A percentile compares a stretch with the other conserved stretches of the same genome.
These are phyloP conservation scores for Malassezia nana DNA, from an alignment of 1,284 basidiomycete species.

Conservation along the genomic window DNA sequence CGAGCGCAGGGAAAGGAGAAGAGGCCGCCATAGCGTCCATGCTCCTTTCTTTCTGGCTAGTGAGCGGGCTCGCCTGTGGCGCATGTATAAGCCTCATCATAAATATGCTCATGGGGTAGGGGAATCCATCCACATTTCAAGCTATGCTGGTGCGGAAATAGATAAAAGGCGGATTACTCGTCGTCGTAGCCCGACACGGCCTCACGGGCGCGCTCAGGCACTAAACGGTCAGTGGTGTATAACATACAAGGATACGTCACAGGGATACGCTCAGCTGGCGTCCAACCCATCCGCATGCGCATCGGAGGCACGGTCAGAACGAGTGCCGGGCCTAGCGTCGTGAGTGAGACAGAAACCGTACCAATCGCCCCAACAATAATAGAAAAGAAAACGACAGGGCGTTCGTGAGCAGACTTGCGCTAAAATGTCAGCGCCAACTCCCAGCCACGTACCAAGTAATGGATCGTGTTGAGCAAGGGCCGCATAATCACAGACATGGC, in stretches of 20 bases:
- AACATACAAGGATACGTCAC: conserved; percentile 74
- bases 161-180: conserved; percentile 18
- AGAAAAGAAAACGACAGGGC: conserved; percentile 82
- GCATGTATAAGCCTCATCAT: conserved; percentile 14
- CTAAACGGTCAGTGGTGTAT: conserved; percentile 14
- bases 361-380: conserved; percentile 59
- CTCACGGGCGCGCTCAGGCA: conserved; percentile 34
- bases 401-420: conserved; percentile 79
- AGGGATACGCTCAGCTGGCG: conserved; percentile 64
- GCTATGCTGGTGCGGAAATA: neutral
- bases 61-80: conserved; percentile 22
- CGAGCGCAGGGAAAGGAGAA: neutral
- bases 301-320: conserved; percentile 69
- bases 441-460: conserved; percentile 32
- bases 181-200: conserved; percentile 38
- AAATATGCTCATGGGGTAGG: neutral
- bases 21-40: conserved; percentile 11
- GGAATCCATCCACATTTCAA: neutral
- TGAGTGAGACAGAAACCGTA: conserved; percentile 12
- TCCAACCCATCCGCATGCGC: conserved; percentile 63
- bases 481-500: conserved; percentile 21
- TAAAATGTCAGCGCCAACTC: conserved; percentile 27
- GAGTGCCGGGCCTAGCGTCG: conserved; percentile 59
- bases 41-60: conserved; percentile 25
- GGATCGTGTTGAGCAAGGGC: conserved; percentile 36